Base-by-base conservation (phyloP, 2,329 filamentous ascomycete species). In the Nigrospora oryzae region DNA sequence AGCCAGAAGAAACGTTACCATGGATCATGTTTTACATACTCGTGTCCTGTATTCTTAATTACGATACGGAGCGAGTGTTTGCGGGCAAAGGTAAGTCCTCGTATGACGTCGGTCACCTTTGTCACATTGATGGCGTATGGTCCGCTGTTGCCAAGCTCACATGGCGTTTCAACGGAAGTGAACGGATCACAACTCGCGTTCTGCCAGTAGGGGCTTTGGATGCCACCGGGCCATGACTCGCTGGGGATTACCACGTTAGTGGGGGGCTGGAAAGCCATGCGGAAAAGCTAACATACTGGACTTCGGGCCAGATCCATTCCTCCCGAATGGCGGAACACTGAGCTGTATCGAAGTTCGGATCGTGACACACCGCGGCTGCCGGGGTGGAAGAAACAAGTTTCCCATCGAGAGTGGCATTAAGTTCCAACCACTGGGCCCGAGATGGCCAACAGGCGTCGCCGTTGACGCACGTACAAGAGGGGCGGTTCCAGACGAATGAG, bases 41-140 rank as follows among this genome's bases (percentile, higher is more conserved):
- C 40, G 44, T 76, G 71, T 1, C 72, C 72, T 0, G 72, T 75
- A 45, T 73, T 73, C 42, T 66, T 63, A 31, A 76, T 63, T 1
- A 71, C 61, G 0, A 76, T 45, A 1, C 72, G 63, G 32, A 76
- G 64, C 40, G 71, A 67, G 28, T 67, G 51, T 4, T 62, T 30
- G 0, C 43, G 48, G 1, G 64, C 67, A 36, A 74, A 74, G 1
- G 47, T 40, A 1, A 64, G 38, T 0, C 51, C 51, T 0, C 45
- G 47, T 14, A 45, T 35, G 2, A 59, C 47, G 15, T 56, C 52
- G 31, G 36, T 15, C 2, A 48, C 49, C 2, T 43, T 45, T 1
- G 49, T 51, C 1, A 54, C 58, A n/a, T 60, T 58, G 33, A 61
- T 53, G 3, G 50, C 49, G 38, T 60, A 63, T 1, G 8, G 6